A percentile compares a stretch with the other conserved stretches of the same genome.
Conservation (phyloP, 371 early-diverging fungal species). For the Apophysomyces sp. region DNA sequence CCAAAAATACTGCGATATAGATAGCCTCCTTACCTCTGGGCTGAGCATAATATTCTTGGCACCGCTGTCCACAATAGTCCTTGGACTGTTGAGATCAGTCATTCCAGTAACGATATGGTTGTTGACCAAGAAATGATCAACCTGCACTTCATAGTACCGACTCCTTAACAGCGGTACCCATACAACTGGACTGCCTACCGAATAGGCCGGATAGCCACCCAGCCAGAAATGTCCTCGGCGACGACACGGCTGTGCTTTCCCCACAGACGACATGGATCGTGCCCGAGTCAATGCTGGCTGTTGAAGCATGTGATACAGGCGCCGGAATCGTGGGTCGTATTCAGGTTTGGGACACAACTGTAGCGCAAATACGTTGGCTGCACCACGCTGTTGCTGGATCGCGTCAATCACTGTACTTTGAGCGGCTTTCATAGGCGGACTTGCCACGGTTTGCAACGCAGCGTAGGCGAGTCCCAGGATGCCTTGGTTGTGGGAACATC, state of each 20-base stretch:
- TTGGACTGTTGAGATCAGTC: slow-evolving; percentile 28
- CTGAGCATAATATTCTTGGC: slow-evolving; percentile 33
- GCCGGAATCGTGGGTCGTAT: not conserved
- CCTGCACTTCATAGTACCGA: slow-evolving; percentile 33
- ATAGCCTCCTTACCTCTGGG: slow-evolving; percentile 25
- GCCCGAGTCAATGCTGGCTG: not conserved
- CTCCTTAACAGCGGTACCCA: slow-evolving; percentile 19
- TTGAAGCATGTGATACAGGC: not conserved
- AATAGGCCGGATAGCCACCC: slow-evolving; percentile 5
- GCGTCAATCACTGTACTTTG: slow-evolving; percentile 13
- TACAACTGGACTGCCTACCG: not conserved
- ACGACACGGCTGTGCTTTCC: not conserved
- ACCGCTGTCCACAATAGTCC: slow-evolving; percentile 40
- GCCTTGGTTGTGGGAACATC: slow-evolving; percentile 20
- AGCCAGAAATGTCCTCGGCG: slow-evolving; percentile 17
- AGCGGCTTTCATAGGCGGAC: slow-evolving; percentile 1
- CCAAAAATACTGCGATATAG: no score
- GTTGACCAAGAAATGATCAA: slow-evolving; percentile 39
- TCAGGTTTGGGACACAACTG: slow-evolving; percentile 9
- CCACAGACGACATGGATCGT: no score
- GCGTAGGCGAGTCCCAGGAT: slow-evolving; percentile 18
- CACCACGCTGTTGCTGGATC: not conserved
- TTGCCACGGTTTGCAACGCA: slow-evolving; percentile 9
- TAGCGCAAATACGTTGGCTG: slow-evolving; percentile 10
- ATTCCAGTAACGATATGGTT: slow-evolving; percentile 18